Percentiles rank a stretch among this genome's conserved stretches.
Conservation (phyloP, 1,284 basidiomycete genomes). For the Meira nashicola region DNA sequence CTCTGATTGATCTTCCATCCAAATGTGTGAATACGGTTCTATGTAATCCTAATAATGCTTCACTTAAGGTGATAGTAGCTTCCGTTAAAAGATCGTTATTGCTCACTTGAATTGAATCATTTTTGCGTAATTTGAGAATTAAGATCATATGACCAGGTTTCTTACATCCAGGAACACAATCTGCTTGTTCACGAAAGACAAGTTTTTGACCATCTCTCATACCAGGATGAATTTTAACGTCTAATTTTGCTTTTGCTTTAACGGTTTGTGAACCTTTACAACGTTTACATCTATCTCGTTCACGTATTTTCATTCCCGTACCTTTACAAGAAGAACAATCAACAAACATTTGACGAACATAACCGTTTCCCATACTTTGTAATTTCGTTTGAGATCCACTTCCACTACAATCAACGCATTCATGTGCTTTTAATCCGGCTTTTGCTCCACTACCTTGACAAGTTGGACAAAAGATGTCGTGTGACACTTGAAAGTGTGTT, state of each 20-base stretch:
- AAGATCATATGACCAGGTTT: slow-evolving; percentile 65
- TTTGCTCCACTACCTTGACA: slow-evolving; percentile 86
- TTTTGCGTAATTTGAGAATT: slow-evolving; percentile 65
- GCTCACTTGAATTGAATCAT: slow-evolving; percentile 74
- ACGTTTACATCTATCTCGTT: slow-evolving; percentile 93
- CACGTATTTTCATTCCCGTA: slow-evolving; percentile 70
- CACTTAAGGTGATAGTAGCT: slow-evolving; percentile 54
- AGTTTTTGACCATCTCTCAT: slow-evolving; percentile 80
- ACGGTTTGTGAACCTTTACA: slow-evolving; percentile 83
- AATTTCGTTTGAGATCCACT: slow-evolving; percentile 68
- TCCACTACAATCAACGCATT: slow-evolving; percentile 77
- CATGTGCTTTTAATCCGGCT: slow-evolving; percentile 71
- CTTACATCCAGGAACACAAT: slow-evolving; percentile 60
- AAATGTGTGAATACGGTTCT: slow-evolving; percentile 48
- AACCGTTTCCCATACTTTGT: slow-evolving; percentile 34
- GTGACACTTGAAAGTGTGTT: slow-evolving; percentile 82
- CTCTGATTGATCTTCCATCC: slow-evolving; percentile 42
- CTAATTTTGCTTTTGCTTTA: slow-evolving; percentile 69
- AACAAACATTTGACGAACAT: slow-evolving; percentile 57
- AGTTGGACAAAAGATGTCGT: slow-evolving; percentile 69
- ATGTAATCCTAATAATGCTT: slow-evolving; percentile 43
- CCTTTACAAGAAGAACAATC: slow-evolving; percentile 76
- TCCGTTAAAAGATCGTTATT: slow-evolving; percentile 71
- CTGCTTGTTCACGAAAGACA: slow-evolving; percentile 80
- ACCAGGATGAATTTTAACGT: slow-evolving; percentile 70